Conservation (phyloP, 1,284 basidiomycete species). For the Mycosarcoma mackinlayi region DNA sequence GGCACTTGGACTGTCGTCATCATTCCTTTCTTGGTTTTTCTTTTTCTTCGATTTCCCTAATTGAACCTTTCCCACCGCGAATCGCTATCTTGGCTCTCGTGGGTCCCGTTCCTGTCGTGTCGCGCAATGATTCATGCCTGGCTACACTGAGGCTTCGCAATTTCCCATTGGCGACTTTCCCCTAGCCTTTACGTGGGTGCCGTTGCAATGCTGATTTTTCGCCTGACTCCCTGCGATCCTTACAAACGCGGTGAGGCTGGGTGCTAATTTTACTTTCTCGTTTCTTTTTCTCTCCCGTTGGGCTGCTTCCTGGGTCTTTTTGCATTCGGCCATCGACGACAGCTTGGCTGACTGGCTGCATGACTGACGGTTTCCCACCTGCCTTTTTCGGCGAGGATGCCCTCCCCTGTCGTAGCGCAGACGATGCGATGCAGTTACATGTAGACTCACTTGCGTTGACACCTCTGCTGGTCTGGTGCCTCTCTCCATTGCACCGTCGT, state of each 20-base stretch:
- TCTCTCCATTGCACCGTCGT: neutral
- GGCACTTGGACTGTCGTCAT: constrained; percentile 26
- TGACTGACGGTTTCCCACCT: neutral
- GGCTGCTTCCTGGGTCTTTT: neutral
- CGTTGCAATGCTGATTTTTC: no score
- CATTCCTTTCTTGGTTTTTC: neutral
- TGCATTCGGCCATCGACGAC: neutral
- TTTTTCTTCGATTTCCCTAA: constrained; percentile 7
- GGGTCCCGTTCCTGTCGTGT: neutral
- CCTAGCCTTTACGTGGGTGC: no score
- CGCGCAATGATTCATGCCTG: neutral
- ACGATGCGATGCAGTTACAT: neutral
- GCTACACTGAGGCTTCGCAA: neutral
- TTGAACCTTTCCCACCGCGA: no score
- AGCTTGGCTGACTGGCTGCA: neutral
- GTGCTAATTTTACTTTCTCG: no score
- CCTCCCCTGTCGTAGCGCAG: neutral
- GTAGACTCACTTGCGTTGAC: no score
- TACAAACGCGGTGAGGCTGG: no score
- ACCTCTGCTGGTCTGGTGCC: neutral
- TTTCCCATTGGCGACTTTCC: neutral
- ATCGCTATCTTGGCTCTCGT: constrained; percentile 3
- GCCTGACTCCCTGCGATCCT: no score
- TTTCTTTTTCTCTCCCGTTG: neutral
- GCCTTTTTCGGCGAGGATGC: constrained; percentile 4